A percentile compares a stretch with the other conserved stretches of the same genome.
phyloP scores from a whole-genome alignment of 176 grass and related monocot species.

The Avena insularis region DNA sequence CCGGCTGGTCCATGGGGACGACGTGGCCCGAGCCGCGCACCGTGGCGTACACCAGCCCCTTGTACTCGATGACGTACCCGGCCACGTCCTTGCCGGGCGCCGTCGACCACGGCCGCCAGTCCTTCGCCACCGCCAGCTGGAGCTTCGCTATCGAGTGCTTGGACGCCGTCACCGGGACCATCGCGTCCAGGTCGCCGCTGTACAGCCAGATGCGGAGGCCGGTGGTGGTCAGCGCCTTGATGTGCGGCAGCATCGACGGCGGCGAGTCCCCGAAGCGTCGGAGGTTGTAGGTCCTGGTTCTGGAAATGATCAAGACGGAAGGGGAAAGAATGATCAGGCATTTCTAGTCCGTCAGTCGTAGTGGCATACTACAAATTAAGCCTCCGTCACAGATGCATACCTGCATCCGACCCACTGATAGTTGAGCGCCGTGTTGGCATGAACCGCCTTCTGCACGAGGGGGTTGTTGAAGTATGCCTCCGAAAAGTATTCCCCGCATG shows the following conservation, averaged over 20 bases:
- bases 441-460: slow-evolving; percentile 46
- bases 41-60: slow-evolving; percentile 54
- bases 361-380: no score
- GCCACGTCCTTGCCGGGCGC: slow-evolving; percentile 46
- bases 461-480: slow-evolving; percentile 55
- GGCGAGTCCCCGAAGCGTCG: slow-evolving; percentile 40
- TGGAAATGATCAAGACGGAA: neutral
- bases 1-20: slow-evolving; percentile 55
- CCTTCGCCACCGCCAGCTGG: slow-evolving; percentile 16
- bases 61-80: slow-evolving; percentile 62
- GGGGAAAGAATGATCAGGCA: neutral
- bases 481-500: slow-evolving; percentile 44
- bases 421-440: slow-evolving; percentile 15
- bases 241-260: slow-evolving; percentile 45
- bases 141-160: slow-evolving; percentile 56
- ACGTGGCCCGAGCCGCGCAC: slow-evolving; percentile 65
- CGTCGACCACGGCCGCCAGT: slow-evolving; percentile 66
- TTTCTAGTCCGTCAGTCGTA: neutral
- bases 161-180: slow-evolving; percentile 63
- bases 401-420: slow-evolving; percentile 51
- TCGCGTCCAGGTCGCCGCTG: slow-evolving; percentile 66
- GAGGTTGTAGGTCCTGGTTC: slow-evolving; percentile 42
- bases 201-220: slow-evolving; percentile 53
- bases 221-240: slow-evolving; percentile 35
- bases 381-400: neutral